phyloP scores from a whole-genome alignment of 2,329 filamentous ascomycete species.

The Exophiala lecanii-corni region DNA sequence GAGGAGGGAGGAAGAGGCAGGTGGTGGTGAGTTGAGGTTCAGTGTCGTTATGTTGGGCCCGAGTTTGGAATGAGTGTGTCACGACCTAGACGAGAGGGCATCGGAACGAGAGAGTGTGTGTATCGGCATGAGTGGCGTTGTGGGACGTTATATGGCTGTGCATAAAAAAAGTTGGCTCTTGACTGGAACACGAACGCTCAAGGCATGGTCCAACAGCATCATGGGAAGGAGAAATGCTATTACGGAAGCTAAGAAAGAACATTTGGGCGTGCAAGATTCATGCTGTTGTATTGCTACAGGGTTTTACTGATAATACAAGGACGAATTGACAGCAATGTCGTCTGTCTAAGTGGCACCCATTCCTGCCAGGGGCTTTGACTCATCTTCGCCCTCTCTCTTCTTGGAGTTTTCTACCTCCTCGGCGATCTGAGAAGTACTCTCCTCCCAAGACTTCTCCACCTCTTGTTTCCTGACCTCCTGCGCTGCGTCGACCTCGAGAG shows the following conservation, averaged over 20 bases:
- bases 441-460: not conserved
- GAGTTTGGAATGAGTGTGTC: constrained; percentile 45
- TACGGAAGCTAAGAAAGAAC: too few relatives aligned
- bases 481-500: constrained; percentile 4
- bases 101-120: not conserved
- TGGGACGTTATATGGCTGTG: too few relatives aligned
- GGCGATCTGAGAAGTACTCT: not conserved
- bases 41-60: constrained; percentile 59
- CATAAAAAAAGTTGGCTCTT: too few relatives aligned
- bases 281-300: too few relatives aligned
- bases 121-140: not conserved
- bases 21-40: constrained; percentile 55
- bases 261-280: too few relatives aligned
- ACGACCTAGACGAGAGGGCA: not conserved
- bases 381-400: not conserved
- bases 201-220: too few relatives aligned
- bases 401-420: not conserved
- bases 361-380: not conserved
- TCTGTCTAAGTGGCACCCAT: constrained; percentile 6
- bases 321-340: too few relatives aligned
- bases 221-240: too few relatives aligned
- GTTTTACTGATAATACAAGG: too few relatives aligned
- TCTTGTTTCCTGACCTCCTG: not conserved
- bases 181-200: too few relatives aligned
- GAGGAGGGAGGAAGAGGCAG: constrained; percentile 52